Base-by-base conservation (phyloP, 1,284 basidiomycete species). In the Nidula niveotomentosa region DNA sequence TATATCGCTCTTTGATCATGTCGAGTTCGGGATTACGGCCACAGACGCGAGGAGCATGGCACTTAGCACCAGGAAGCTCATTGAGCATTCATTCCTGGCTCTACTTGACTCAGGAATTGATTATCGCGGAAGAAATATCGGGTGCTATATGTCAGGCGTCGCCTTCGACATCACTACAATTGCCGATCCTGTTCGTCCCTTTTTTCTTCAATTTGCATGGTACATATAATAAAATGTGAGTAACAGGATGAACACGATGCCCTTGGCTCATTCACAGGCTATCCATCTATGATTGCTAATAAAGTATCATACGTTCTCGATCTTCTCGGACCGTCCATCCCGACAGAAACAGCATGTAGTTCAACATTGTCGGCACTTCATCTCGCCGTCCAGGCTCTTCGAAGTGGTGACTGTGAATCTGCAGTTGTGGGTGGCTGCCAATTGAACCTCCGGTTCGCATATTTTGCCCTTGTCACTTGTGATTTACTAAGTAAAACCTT, bases 351-450 rank as follows among this genome's bases (percentile, higher is more conserved):
- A 23, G 23, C 23, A 23, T 23, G 23, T 23, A 23, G 23, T 23
- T 23, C 23, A 23, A 74, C 70, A 41, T 63, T 78, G 6, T 75
- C 71, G 6, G 77, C 76, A 5, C 69, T 76, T 43, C 78, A 82
- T 58, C 69, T 81, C n/a, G 79, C 79, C 1, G 69, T 79, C 2
- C 73, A 74, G 37, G 73, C 77, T 0, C 62, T 82, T 2, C 65
- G 63, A 30, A 63, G 64, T 36, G 79, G 78, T 3, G 79, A 82
- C 46, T 73, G 80, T 47, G 74, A 78, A 34, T 71, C 76, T n/a
- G 80, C 79, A 1, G 65, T 83, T 3, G 73, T 83, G 23, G 77
- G 70, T 9, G 77, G 75, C 35, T 71, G 68, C 54, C 77, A 78
- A 55, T 56, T 75, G 15, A 76, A 78, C 55, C 67, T 68, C 46